Conservation (phyloP, 176 grass and related monocot species). For the Lolium multiflorum region DNA sequence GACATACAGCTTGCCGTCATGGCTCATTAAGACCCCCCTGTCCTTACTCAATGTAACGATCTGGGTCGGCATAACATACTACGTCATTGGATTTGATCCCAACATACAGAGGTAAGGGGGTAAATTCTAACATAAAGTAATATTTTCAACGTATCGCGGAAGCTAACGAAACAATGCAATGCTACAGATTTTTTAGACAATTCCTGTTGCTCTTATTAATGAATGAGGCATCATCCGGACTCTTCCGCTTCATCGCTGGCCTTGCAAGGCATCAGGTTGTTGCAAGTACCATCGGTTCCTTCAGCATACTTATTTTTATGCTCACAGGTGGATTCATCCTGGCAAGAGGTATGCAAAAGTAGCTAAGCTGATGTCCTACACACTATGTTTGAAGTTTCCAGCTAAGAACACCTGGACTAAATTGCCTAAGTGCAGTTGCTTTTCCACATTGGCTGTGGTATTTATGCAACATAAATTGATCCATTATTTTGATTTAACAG, state of each 20-base stretch:
- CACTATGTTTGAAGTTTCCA: not conserved
- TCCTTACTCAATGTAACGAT: constrained; percentile 67
- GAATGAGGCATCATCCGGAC: constrained; percentile 62
- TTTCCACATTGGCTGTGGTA: not conserved
- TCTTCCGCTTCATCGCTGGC: constrained; percentile 69
- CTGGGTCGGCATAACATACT: constrained; percentile 81
- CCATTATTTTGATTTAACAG: constrained; percentile 44
- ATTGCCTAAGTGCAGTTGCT: not conserved
- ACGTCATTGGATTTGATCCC: constrained; percentile 84
- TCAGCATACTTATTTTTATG: constrained; percentile 59
- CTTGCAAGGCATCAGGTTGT: constrained; percentile 70
- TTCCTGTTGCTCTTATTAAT: constrained; percentile 64
- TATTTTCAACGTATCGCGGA: not conserved
- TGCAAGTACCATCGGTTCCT: constrained; percentile 71
- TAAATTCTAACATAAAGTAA: not conserved
- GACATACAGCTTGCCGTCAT: constrained; percentile 71
- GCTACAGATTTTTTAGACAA: constrained; percentile 69
- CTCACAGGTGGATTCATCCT: constrained; percentile 78
- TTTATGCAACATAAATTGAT: not conserved
- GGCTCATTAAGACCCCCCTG: constrained; percentile 70
- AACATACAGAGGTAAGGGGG: constrained; percentile 60
- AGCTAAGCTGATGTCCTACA: not conserved
- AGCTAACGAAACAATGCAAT: constrained; percentile 14
- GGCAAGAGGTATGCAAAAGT: constrained; percentile 60
- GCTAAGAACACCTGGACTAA: not conserved